Conservation (phyloP, 1,284 basidiomycete species). For the Porogramme epimiltina region DNA sequence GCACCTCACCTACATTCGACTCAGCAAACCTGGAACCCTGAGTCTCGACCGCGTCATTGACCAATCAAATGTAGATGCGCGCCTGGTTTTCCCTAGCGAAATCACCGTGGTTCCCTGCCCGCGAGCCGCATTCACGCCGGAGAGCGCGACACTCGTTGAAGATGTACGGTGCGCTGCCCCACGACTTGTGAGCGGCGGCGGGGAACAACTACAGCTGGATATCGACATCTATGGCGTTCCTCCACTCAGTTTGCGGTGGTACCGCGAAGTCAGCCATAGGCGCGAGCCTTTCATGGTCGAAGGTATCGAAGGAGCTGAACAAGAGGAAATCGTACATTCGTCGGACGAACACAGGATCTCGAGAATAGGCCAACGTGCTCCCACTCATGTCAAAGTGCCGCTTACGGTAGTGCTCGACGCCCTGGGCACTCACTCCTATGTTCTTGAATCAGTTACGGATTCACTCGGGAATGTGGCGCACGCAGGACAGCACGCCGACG, state of each 20-base stretch:
- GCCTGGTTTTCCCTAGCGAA: slow-evolving; percentile 67
- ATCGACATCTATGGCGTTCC: slow-evolving; percentile 80
- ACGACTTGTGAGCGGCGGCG: slow-evolving; percentile 48
- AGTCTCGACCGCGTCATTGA: slow-evolving; percentile 77
- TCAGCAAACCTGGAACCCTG: slow-evolving; percentile 73
- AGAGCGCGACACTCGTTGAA: slow-evolving; percentile 41
- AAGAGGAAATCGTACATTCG: slow-evolving; percentile 17
- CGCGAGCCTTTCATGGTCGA: slow-evolving; percentile 77
- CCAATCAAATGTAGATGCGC: slow-evolving; percentile 62
- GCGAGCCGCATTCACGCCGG: slow-evolving; percentile 63
- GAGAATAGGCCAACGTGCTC: slow-evolving; percentile 28
- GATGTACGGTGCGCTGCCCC: slow-evolving; percentile 62
- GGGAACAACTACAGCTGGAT: slow-evolving; percentile 60
- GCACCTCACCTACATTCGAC: slow-evolving; percentile 68
- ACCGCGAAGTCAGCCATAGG: slow-evolving; percentile 62
- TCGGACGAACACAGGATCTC: slow-evolving; percentile 22
- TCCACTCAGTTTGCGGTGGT: slow-evolving; percentile 79
- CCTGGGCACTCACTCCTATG: slow-evolving; percentile 68
- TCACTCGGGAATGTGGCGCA: slow-evolving; percentile 71
- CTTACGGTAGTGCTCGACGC: slow-evolving; percentile 62
- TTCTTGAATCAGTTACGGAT: slow-evolving; percentile 74
- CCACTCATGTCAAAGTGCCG: slow-evolving; percentile 68
- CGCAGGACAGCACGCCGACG: slow-evolving; percentile 34
- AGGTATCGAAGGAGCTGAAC: slow-evolving; percentile 70
- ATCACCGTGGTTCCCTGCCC: slow-evolving; percentile 86